phyloP scores from a whole-genome alignment of 2,329 filamentous ascomycete genomes.

The Ceratocystis cacaofunesta region DNA sequence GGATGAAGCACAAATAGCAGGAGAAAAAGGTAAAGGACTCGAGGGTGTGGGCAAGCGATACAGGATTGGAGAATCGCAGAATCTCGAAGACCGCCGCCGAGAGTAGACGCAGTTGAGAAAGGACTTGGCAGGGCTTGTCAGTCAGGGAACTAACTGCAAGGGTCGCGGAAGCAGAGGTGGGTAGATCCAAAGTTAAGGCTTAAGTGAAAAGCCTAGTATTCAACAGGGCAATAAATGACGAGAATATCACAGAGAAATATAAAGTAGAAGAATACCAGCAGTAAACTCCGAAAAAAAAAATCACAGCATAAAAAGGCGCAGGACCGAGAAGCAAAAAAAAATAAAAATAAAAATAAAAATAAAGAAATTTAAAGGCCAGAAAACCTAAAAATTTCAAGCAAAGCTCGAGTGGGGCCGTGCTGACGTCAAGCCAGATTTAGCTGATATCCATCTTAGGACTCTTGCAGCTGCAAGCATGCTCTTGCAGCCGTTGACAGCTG shows the following conservation, averaged over 20 bases:
- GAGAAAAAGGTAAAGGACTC: not conserved
- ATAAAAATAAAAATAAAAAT: conserved; percentile 1
- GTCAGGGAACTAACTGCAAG: not conserved
- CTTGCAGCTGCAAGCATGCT: not conserved
- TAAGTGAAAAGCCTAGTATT: no score
- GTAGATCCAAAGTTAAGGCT: not conserved
- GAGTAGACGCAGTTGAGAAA: not conserved
- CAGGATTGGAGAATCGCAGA: not conserved
- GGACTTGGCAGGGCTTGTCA: not conserved
- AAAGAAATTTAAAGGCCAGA: conserved; percentile 3
- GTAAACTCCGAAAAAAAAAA: not conserved
- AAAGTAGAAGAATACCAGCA: not conserved
- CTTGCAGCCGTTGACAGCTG: not conserved
- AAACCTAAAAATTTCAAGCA: not conserved
- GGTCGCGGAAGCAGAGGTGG: not conserved
- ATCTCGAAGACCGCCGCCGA: no score
- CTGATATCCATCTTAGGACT: not conserved
- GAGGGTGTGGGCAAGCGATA: not conserved
- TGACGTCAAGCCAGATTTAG: not conserved
- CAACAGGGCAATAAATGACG: no score
- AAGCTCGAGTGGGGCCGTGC: not conserved
- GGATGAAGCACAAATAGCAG: not conserved
- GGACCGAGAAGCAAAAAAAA: not conserved
- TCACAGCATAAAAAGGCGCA: not conserved
- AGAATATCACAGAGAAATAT: no score